These are phyloP conservation scores for Marsdenia floribunda DNA, from an alignment of 257 asterid genomes.

Conservation along the genomic window DNA sequence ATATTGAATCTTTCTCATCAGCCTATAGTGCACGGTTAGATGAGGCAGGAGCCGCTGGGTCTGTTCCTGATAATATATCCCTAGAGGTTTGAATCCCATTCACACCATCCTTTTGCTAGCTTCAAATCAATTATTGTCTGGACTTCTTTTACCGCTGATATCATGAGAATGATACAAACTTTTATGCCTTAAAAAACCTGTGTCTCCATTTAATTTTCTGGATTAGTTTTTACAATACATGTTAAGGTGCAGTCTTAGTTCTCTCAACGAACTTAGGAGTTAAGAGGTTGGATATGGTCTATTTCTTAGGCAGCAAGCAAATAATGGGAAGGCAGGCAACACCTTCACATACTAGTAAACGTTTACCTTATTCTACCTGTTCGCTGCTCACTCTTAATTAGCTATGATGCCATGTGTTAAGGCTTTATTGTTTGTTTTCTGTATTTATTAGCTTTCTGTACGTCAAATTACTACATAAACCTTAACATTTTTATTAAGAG, in stretches of 20 bases:
- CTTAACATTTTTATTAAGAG: too few relatives aligned
- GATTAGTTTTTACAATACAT: too few relatives aligned
- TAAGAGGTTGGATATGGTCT: too few relatives aligned
- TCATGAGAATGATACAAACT: not conserved
- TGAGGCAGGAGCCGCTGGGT: conserved; percentile 62
- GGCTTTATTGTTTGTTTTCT: not conserved
- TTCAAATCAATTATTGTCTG: not conserved
- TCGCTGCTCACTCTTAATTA: not conserved
- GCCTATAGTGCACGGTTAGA: conserved; percentile 56
- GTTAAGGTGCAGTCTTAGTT: not conserved
- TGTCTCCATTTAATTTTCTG: not conserved
- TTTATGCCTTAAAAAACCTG: not conserved
- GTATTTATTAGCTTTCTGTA: not conserved
- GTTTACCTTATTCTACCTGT: not conserved
- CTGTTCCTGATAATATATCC: conserved; percentile 53
- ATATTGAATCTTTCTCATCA: conserved; percentile 71
- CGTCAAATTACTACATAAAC: too few relatives aligned
- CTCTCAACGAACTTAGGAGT: not conserved
- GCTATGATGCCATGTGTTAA: not conserved
- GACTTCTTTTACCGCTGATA: too few relatives aligned
- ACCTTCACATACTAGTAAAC: not conserved
- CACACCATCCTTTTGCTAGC: conserved; percentile 9
- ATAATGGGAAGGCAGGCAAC: not conserved
- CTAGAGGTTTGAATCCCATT: conserved; percentile 49
- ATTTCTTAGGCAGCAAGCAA: not conserved